phyloP scores from a whole-genome alignment of 371 early-diverging fungal species.

The Dichotomocladium elegans region DNA sequence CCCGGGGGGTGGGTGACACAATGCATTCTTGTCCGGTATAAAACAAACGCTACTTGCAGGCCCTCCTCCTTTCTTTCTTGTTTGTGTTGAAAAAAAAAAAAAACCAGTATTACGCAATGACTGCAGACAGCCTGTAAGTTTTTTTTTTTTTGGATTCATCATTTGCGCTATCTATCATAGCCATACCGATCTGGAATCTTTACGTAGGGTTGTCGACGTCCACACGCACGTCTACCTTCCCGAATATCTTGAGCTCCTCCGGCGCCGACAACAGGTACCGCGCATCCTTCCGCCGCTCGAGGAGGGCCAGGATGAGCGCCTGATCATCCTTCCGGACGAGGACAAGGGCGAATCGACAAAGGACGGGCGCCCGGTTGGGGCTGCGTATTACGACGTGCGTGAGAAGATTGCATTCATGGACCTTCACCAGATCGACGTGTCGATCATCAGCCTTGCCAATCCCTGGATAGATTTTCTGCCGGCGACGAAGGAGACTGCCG shows the following conservation, averaged over 20 bases:
- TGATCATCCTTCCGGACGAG: conserved; percentile 15
- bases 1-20: too few relatives aligned
- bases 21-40: too few relatives aligned
- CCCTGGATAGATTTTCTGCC: conserved; percentile 23
- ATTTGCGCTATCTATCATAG: too few relatives aligned
- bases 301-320: conserved; percentile 14
- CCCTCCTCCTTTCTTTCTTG: too few relatives aligned
- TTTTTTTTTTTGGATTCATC: too few relatives aligned
- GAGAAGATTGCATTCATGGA: conserved; percentile 23
- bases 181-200: too few relatives aligned
- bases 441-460: conserved; percentile 17
- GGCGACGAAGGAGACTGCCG: conserved; percentile 7
- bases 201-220: conserved; percentile 16
- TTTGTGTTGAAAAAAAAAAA: too few relatives aligned
- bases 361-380: conserved; percentile 16
- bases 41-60: too few relatives aligned
- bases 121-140: too few relatives aligned
- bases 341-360: conserved; percentile 15
- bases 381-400: conserved; percentile 13
- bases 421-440: conserved; percentile 13
- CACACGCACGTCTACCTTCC: conserved; percentile 19
- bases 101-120: too few relatives aligned
- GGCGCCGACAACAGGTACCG: conserved; percentile 8
- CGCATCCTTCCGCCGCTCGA: conserved; percentile 14
- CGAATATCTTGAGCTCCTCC: conserved; percentile 18